Conservation (phyloP, 73 alveolate genomes). For the Stentor roeselii region DNA sequence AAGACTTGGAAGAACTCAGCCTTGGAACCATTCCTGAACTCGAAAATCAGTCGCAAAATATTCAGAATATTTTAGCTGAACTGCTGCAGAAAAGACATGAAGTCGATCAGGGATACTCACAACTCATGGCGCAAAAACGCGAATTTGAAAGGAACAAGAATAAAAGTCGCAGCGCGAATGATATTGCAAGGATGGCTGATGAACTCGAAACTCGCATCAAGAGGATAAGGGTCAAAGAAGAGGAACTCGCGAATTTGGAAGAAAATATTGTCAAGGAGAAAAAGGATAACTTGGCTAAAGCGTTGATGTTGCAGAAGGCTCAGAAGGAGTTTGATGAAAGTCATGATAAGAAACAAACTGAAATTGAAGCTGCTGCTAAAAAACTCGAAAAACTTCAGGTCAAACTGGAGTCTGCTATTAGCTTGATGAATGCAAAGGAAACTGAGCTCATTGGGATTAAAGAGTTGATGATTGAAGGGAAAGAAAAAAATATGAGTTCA, state of each 20-base stretch:
- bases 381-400: neutral
- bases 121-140: neutral
- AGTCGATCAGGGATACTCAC: neutral
- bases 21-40: neutral
- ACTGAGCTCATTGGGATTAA: no score
- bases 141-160: neutral
- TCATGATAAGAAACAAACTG: neutral
- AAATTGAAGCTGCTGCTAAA: neutral
- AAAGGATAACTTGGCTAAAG: neutral
- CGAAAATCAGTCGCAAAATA: neutral
- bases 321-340: neutral
- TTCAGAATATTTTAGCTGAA: neutral
- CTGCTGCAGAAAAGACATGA: neutral
- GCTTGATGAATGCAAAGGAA: neutral
- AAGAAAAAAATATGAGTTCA: neutral
- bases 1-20: neutral
- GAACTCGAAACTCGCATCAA: neutral
- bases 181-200: neutral
- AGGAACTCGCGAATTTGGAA: neutral
- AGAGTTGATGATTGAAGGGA: neutral
- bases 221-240: neutral
- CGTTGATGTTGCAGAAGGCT: neutral
- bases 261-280: neutral
- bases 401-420: neutral
- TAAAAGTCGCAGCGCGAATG: neutral